A percentile compares a stretch with the other conserved stretches of the same genome.
Evolutionary conservation across 148 eudicot genomes (phyloP).

Genomic region (Arctostaphylos glauca): DNA sequence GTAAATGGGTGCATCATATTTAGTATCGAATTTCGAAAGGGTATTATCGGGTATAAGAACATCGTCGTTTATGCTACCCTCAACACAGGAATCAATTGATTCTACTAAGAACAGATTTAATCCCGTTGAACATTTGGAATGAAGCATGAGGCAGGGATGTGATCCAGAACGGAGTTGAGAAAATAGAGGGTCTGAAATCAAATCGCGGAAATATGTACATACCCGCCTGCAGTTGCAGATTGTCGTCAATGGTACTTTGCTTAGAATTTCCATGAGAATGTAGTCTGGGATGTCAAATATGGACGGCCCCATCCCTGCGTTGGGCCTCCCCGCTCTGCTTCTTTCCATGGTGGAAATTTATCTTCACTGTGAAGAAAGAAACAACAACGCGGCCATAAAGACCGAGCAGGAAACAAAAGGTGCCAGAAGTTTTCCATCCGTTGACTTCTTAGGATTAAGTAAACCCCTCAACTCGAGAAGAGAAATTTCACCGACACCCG

Average conservation of each 20-base stretch:
- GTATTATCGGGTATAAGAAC: neutral
- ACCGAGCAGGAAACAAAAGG: too few relatives aligned
- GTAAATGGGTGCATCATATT: neutral
- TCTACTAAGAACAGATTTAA: neutral
- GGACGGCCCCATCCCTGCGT: neutral
- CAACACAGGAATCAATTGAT: neutral
- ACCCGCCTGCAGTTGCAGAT: constrained; percentile 1
- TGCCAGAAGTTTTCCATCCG: too few relatives aligned
- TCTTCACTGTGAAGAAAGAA: neutral
- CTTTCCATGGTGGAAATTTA: neutral
- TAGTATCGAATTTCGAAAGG: neutral
- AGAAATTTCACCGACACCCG: too few relatives aligned
- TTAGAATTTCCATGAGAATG: neutral
- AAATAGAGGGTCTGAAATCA: neutral
- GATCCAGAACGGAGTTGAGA: neutral
- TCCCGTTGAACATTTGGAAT: accelerated
- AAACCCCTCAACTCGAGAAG: too few relatives aligned
- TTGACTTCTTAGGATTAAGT: too few relatives aligned
- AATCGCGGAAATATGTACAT: neutral
- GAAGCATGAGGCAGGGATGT: neutral
- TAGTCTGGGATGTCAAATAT: neutral
- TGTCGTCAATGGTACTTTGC: neutral
- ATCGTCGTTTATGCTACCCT: neutral
- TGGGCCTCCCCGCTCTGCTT: neutral
- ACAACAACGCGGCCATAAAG: neutral